Evolutionary conservation across 306 rosid genomes (phyloP).

Genomic region (Vigna hirtella): DNA sequence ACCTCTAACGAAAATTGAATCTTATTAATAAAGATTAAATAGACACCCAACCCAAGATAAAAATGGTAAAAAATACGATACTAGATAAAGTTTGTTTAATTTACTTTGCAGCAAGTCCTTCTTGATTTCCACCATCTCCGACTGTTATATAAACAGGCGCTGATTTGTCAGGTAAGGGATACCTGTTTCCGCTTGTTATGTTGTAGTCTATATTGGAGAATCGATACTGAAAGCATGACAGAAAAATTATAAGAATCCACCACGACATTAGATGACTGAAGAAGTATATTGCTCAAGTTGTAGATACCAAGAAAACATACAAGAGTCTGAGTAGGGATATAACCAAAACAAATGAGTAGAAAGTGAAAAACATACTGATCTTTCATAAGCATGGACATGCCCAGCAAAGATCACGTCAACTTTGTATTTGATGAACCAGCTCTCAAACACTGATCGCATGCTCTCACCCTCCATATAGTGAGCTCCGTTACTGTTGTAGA

Average conservation of each 20-base stretch:
- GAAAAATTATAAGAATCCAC: conserved; percentile 33
- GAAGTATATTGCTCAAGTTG: conserved; percentile 27
- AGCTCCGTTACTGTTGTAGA: conserved; percentile 82
- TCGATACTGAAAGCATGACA: conserved; percentile 69
- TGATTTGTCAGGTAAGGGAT: conserved; percentile 75
- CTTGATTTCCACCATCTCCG: conserved; percentile 99
- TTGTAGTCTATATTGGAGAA: conserved; percentile 77
- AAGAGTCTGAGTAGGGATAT: conserved; percentile 17
- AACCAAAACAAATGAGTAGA: conserved; percentile 28
- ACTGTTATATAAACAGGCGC: conserved; percentile 96
- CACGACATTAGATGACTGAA: conserved; percentile 33
- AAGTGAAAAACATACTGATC: conserved; percentile 74
- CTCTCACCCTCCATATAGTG: conserved; percentile 98
- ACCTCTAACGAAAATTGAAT: neutral
- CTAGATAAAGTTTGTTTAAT: conserved; percentile 8
- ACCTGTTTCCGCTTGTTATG: conserved; percentile 66
- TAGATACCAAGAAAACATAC: conserved; percentile 27
- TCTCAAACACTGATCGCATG: conserved; percentile 82
- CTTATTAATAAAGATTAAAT: conserved; percentile 2
- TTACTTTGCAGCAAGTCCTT: conserved; percentile 95
- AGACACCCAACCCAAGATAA: conserved; percentile 17
- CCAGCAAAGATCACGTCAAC: conserved; percentile 94
- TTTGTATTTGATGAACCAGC: conserved; percentile 80
- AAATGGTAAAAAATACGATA: neutral
- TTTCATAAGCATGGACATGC: conserved; percentile 98